Percentiles rank a stretch among this genome's conserved stretches.
Evolutionary conservation across 257 asterid genomes (phyloP).

Genomic region (Rehmannia glutinosa): DNA sequence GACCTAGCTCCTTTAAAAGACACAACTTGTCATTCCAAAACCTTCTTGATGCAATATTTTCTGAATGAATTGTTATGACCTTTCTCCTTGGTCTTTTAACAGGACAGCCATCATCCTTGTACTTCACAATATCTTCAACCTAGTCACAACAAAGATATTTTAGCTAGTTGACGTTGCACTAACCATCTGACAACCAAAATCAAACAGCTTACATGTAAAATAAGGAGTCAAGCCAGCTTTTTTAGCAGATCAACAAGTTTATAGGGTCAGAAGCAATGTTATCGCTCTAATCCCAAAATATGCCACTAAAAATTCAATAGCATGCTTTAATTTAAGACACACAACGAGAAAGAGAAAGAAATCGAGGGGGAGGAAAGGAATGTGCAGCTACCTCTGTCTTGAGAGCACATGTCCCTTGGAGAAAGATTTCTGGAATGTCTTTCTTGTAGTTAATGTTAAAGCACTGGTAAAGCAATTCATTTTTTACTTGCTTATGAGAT

Average conservation of each 20-base stretch:
- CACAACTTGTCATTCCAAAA: slow-evolving; percentile 56
- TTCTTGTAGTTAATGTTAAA: slow-evolving; percentile 75
- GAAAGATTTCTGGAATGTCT: slow-evolving; percentile 62
- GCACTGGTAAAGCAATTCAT: slow-evolving; percentile 67
- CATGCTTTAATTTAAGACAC: neutral
- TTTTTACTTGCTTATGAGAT: slow-evolving; percentile 62
- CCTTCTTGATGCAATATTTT: slow-evolving; percentile 65
- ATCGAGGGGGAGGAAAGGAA: neutral
- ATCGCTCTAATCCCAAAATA: too few relatives aligned
- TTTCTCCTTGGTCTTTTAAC: slow-evolving; percentile 59
- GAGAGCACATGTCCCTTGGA: slow-evolving; percentile 85
- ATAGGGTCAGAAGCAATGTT: too few relatives aligned
- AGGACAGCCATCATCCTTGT: slow-evolving; percentile 60
- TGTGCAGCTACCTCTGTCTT: slow-evolving; percentile 52
- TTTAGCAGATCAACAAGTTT: slow-evolving; percentile 4
- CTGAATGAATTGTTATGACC: slow-evolving; percentile 41
- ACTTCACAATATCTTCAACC: slow-evolving; percentile 72
- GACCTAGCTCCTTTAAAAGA: slow-evolving; percentile 61
- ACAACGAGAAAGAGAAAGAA: neutral
- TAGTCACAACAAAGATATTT: slow-evolving; percentile 17
- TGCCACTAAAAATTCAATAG: neutral
- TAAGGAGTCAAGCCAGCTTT: neutral
- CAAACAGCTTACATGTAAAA: neutral
- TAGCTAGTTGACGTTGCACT: neutral
- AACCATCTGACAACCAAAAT: neutral